phyloP scores from a whole-genome alignment of 164 flowering plant genomes.

The Berberis vulgaris region DNA sequence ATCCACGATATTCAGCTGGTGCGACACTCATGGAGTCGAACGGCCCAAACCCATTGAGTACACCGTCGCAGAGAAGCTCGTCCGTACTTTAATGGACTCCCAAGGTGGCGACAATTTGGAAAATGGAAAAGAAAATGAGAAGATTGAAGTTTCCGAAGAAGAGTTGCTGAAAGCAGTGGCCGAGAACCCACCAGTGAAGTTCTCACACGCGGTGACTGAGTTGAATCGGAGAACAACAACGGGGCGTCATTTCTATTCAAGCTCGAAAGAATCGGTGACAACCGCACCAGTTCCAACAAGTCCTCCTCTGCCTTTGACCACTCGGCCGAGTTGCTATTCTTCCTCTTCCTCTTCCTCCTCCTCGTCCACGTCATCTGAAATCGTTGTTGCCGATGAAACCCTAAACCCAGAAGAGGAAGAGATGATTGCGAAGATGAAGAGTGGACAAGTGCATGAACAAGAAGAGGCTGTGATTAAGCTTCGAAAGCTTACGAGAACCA shows the following conservation, averaged over 20 bases:
- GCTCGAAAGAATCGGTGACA: conserved; percentile 51
- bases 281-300: conserved; percentile 27
- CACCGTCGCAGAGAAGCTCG: conserved; percentile 24
- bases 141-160: conserved; percentile 33
- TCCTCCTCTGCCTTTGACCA: conserved; percentile 39
- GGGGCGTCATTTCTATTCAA: conserved; percentile 28
- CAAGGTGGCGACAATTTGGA: neutral
- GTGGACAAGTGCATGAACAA: conserved; percentile 53
- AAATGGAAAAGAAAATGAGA: too few species aligned
- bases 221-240: conserved; percentile 33
- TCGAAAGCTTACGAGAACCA: conserved; percentile 46
- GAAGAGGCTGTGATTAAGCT: conserved; percentile 48
- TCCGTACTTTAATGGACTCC: conserved; percentile 26
- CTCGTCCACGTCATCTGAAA: conserved; percentile 33
- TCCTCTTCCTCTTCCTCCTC: conserved; percentile 54
- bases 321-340: conserved; percentile 64
- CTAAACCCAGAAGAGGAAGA: conserved; percentile 40
- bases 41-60: conserved; percentile 36
- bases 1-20: conserved; percentile 62
- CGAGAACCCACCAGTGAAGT: conserved; percentile 42
- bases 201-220: conserved; percentile 50
- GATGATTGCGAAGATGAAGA: conserved; percentile 33
- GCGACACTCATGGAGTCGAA: conserved; percentile 26
- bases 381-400: conserved; percentile 13
- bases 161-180: conserved; percentile 44